These are phyloP conservation scores for Epichloe baconii DNA, from an alignment of 2,329 filamentous ascomycete species.

Conservation along the genomic window DNA sequence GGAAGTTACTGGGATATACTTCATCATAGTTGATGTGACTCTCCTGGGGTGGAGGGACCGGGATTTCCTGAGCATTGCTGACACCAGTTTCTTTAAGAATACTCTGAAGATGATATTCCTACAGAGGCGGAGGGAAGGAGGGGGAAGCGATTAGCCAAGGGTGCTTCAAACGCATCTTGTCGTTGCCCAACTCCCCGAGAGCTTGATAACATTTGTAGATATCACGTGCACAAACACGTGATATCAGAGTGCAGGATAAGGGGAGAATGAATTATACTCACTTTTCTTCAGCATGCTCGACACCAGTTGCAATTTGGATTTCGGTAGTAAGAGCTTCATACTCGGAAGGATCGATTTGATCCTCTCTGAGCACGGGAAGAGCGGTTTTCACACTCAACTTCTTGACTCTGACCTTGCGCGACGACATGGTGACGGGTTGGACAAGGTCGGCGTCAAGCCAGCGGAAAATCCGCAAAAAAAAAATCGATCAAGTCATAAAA, in stretches of 20 bases:
- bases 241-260: constrained; percentile 22
- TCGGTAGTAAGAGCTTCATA: constrained; percentile 78
- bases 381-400: constrained; percentile 88
- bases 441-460: constrained; percentile 26
- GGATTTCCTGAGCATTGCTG: constrained; percentile 48
- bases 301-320: constrained; percentile 85
- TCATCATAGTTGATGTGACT: constrained; percentile 71
- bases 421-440: constrained; percentile 40
- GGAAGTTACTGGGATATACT: constrained; percentile 68
- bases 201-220: constrained; percentile 4
- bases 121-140: constrained; percentile 2
- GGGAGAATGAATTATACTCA: constrained; percentile 41
- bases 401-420: constrained; percentile 64
- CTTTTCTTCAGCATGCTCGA: constrained; percentile 94
- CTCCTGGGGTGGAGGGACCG: constrained; percentile 50
- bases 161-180: neutral
- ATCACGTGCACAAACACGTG: constrained; percentile 39
- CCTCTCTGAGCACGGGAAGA: constrained; percentile 75
- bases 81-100: constrained; percentile 48
- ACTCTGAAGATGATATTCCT: constrained; percentile 94
- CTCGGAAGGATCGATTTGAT: constrained; percentile 74
- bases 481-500: constrained; percentile 52
- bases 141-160: neutral
- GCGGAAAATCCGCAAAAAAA: constrained; percentile 50
- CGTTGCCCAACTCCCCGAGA: neutral